A percentile compares a stretch with the other conserved stretches of the same genome.
These are phyloP conservation scores for Monilinia vaccinii-corymbosi DNA, from an alignment of 2,329 filamentous ascomycete genomes.

Conservation along the genomic window DNA sequence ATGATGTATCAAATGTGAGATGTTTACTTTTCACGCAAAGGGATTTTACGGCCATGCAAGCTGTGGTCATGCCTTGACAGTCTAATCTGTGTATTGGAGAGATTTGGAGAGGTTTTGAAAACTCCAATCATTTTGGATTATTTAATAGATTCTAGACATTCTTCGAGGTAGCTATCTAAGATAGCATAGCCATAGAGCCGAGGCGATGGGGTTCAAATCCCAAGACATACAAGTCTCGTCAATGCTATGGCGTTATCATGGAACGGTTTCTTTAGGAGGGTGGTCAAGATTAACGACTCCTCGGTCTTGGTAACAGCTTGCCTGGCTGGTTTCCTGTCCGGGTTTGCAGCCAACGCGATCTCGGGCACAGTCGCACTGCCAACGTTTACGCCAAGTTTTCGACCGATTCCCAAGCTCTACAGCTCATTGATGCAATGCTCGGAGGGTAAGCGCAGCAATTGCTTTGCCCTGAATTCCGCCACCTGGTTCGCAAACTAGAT, in stretches of 20 bases:
- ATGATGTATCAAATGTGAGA: background rate
- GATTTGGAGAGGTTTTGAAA: background rate
- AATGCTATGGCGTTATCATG: background rate
- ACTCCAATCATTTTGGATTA: too few relatives aligned
- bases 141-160: too few relatives aligned
- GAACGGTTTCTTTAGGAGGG: background rate
- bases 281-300: background rate
- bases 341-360: conserved; percentile 1
- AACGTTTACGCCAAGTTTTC: conserved; percentile 4
- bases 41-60: background rate
- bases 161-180: too few relatives aligned
- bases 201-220: background rate
- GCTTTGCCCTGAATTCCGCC: background rate
- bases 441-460: background rate
- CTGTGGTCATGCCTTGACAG: background rate
- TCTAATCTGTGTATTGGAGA: background rate
- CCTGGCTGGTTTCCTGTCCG: conserved; percentile 4
- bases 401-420: background rate
- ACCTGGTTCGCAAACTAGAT: background rate
- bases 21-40: background rate
- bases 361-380: conserved; percentile 2
- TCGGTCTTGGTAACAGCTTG: conserved; percentile 6
- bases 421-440: conserved; percentile 5
- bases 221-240: conserved; percentile 3
- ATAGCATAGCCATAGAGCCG: background rate